Conservation (phyloP, 768 basidiomycete genomes). For the Boletus coccyginus region DNA sequence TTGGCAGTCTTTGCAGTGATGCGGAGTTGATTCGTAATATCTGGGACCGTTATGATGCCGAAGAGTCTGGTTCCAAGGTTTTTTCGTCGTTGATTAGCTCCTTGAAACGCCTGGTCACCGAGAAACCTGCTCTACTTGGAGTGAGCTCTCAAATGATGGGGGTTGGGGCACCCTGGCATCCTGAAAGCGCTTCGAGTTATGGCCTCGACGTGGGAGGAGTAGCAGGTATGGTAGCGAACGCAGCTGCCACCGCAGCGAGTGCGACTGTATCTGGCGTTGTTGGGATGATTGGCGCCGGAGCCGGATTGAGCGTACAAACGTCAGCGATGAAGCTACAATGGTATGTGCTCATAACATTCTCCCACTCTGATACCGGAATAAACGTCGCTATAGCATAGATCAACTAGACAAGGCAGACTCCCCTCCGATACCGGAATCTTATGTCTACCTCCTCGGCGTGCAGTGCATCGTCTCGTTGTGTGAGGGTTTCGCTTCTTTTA, state of each 20-base stretch:
- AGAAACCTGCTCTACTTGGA: constrained; percentile 84
- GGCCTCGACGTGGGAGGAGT: constrained; percentile 63
- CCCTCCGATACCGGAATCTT: constrained; percentile 89
- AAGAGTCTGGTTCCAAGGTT: constrained; percentile 60
- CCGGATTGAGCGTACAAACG: constrained; percentile 66
- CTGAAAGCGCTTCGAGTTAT: constrained; percentile 36
- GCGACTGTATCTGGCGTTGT: constrained; percentile 82
- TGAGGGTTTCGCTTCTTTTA: constrained; percentile 77
- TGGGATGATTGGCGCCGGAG: constrained; percentile 75
- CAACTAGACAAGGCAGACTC: constrained; percentile 97
- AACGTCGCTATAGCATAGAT: constrained; percentile 68
- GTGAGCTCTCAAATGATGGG: constrained; percentile 79
- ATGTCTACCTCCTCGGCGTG: constrained; percentile 87
- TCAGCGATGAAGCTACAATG: constrained; percentile 91
- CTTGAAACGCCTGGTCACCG: constrained; percentile 82
- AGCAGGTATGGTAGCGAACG: constrained; percentile 80
- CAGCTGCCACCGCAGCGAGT: constrained; percentile 77
- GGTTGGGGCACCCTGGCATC: constrained; percentile 52
- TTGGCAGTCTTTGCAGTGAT: constrained; percentile 67
- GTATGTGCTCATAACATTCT: constrained; percentile 41
- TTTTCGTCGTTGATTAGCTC: constrained; percentile 78
- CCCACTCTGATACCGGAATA: neutral
- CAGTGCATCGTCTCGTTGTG: constrained; percentile 86
- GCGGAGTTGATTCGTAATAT: constrained; percentile 73
- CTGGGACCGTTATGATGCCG: constrained; percentile 76